Percentiles rank a stretch among this genome's conserved stretches.
phyloP scores from a whole-genome alignment of 768 basidiomycete species.

The Lactarius deliciosus region DNA sequence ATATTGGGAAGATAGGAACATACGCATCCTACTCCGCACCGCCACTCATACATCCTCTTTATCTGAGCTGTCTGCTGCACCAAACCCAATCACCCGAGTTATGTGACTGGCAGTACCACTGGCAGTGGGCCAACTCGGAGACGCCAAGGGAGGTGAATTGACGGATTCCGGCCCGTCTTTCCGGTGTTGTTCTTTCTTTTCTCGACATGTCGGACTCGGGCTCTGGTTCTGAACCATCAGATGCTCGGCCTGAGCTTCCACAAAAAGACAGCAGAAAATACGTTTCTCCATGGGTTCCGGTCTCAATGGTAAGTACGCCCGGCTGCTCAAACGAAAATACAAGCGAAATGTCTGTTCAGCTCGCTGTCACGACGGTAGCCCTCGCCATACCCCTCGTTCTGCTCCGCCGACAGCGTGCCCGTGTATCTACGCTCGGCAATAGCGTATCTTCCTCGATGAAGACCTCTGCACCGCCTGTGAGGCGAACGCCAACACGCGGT shows the following conservation, averaged over 20 bases:
- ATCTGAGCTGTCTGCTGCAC: no score
- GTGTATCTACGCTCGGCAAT: neutral
- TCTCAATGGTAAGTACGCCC: conserved; percentile 23
- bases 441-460: conserved; percentile 25
- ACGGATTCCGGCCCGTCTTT: neutral
- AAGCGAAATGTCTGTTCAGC: conserved; percentile 27
- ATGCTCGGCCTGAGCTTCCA: neutral
- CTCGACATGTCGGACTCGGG: neutral
- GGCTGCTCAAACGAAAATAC: neutral
- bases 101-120: no score
- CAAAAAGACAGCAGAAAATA: neutral
- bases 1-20: no score
- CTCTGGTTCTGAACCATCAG: neutral
- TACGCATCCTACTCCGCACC: no score
- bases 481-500: conserved; percentile 6
- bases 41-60: no score
- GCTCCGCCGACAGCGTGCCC: conserved; percentile 34
- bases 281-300: conserved; percentile 23
- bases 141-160: no score
- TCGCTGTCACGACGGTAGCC: conserved; percentile 37
- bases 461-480: conserved; percentile 29
- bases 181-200: neutral
- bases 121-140: no score
- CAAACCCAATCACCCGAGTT: no score
- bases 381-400: conserved; percentile 36